A percentile compares a stretch with the other conserved stretches of the same genome.
These are phyloP conservation scores for Cladosporium colombiae DNA, from an alignment of 2,329 filamentous ascomycete species.

Conservation along the genomic window DNA sequence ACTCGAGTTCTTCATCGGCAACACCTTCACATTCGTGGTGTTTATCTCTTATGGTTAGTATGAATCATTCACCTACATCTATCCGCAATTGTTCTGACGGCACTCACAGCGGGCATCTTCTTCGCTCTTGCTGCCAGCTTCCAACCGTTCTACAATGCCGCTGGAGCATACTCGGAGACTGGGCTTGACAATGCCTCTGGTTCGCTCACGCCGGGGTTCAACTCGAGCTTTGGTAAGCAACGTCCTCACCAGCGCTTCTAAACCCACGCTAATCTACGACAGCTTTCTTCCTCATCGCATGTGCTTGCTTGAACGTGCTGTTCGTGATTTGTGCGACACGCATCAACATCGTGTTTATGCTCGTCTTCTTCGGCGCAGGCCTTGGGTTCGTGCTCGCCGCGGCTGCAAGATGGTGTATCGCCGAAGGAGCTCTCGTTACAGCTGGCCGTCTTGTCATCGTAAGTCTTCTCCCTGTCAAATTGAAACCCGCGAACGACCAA, in stretches of 20 bases:
- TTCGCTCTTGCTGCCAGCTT: slow-evolving; percentile 26
- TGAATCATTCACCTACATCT: not conserved
- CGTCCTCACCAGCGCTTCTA: not conserved
- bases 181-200: slow-evolving; percentile 16
- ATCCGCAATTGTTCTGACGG: not conserved
- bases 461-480: not conserved
- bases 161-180: slow-evolving; percentile 25
- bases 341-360: slow-evolving; percentile 28
- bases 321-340: slow-evolving; percentile 27
- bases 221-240: slow-evolving; percentile 24
- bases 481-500: not conserved
- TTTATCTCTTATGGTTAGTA: slow-evolving; percentile 30
- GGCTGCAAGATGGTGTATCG: slow-evolving; percentile 23
- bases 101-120: slow-evolving; percentile 23
- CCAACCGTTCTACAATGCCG: slow-evolving; percentile 26
- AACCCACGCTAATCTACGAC: not conserved
- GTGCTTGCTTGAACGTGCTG: slow-evolving; percentile 8
- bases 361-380: slow-evolving; percentile 25
- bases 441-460: slow-evolving; percentile 18
- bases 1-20: slow-evolving; percentile 40
- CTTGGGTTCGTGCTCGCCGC: slow-evolving; percentile 25
- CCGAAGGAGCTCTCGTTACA: not conserved
- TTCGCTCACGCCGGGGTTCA: slow-evolving; percentile 22
- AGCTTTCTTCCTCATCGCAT: not conserved
- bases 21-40: slow-evolving; percentile 35